Evolutionary conservation across 2,329 filamentous ascomycete species (phyloP).

Genomic region (Aspergillus fijiensis): DNA sequence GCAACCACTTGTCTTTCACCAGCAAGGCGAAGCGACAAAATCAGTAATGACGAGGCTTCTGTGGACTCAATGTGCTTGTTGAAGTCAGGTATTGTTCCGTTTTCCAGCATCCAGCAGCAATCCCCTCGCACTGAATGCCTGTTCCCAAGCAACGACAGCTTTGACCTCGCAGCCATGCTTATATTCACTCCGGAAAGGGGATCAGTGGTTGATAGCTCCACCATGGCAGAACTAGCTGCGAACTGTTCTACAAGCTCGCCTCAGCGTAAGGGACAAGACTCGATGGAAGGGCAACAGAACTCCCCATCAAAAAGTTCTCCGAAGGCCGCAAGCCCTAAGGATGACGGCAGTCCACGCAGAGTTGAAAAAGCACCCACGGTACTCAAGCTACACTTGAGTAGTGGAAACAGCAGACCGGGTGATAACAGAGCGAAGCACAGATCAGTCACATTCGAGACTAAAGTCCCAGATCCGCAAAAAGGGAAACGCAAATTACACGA

Average conservation of each 20-base stretch:
- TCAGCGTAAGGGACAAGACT: too few species aligned
- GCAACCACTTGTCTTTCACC: not conserved
- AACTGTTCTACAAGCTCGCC: too few species aligned
- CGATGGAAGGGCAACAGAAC: too few species aligned
- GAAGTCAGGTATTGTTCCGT: slow-evolving; percentile 31
- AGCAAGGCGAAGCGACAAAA: not conserved
- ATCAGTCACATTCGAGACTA: slow-evolving; percentile 25
- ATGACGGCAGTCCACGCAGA: not conserved
- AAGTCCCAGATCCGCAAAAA: not conserved
- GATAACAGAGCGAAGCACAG: slow-evolving; percentile 20
- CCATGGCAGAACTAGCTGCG: too few species aligned
- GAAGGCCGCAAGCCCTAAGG: too few species aligned
- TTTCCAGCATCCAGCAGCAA: slow-evolving; percentile 30
- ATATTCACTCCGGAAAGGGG: slow-evolving; percentile 21
- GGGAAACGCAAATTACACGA: slow-evolving; percentile 11
- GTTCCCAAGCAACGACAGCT: slow-evolving; percentile 22
- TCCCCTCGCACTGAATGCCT: slow-evolving; percentile 16
- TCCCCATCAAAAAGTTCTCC: too few species aligned
- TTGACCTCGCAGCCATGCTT: slow-evolving; percentile 32
- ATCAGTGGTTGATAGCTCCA: too few species aligned
- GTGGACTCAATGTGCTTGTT: not conserved
- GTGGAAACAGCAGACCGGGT: not conserved
- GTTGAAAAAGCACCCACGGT: not conserved
- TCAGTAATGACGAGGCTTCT: not conserved
- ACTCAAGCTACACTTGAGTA: not conserved